Percentiles rank a stretch among this genome's conserved stretches.
Evolutionary conservation across 257 asterid genomes (phyloP).

Genomic region (Solanum paucissectum): DNA sequence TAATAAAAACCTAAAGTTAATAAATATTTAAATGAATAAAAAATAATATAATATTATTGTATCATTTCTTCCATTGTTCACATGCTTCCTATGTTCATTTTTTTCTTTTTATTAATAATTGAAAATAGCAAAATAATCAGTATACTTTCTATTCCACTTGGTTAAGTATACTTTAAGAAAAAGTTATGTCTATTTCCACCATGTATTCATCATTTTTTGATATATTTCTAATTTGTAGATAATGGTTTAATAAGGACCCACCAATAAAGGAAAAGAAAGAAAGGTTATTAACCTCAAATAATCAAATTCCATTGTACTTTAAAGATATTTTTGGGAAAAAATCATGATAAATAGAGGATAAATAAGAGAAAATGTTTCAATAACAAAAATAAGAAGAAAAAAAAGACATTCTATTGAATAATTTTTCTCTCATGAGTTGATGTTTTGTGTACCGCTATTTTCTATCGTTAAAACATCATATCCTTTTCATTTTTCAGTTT

Average conservation of each 20-base stretch:
- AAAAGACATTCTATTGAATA: not conserved
- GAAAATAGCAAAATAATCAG: not conserved
- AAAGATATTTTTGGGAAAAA: not conserved
- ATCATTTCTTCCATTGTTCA: not conserved
- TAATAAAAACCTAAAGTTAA: not conserved
- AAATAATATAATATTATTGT: not conserved
- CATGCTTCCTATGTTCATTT: not conserved
- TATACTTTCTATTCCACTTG: not conserved
- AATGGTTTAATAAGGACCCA: not conserved
- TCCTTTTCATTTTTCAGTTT: not conserved
- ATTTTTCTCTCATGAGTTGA: too few relatives aligned
- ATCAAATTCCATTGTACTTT: not conserved
- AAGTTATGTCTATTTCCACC: not conserved
- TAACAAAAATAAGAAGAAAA: not conserved
- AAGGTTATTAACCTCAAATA: not conserved
- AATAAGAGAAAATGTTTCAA: not conserved
- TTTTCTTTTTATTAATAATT: not conserved
- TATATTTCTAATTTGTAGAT: not conserved
- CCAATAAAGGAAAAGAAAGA: not conserved
- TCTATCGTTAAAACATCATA: not conserved
- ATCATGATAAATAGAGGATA: not conserved
- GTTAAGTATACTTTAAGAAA: not conserved
- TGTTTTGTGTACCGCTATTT: too few relatives aligned
- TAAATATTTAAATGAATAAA: not conserved
- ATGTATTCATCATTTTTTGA: not conserved